Conservation (phyloP, 1,139 yeast species). For the Meyerozyma sp. region DNA sequence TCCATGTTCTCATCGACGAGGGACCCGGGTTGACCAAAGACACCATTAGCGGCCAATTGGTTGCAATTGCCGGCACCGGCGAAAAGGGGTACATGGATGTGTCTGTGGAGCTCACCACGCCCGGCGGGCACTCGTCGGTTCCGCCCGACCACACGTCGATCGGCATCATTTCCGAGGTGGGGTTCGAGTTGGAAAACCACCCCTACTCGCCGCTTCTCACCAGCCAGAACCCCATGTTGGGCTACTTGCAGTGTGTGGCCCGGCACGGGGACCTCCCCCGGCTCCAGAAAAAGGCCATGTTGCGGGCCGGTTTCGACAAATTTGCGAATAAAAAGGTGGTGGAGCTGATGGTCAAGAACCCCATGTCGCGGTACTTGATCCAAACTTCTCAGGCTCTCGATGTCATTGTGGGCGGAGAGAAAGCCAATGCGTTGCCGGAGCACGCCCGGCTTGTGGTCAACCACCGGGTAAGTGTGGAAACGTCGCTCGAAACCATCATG, state of each 20-base stretch:
- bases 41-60: conserved; percentile 22
- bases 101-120: conserved; percentile 42
- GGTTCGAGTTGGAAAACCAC: conserved; percentile 43
- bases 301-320: conserved; percentile 30
- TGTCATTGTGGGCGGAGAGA: conserved; percentile 33
- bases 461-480: conserved; percentile 31
- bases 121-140: conserved; percentile 72
- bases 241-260: conserved; percentile 44
- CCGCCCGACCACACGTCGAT: conserved; percentile 73
- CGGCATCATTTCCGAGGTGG: conserved; percentile 58
- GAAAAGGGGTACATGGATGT: conserved; percentile 65
- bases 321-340: conserved; percentile 26
- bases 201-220: conserved; percentile 43
- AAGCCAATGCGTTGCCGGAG: conserved; percentile 40
- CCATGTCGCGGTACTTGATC: conserved; percentile 21
- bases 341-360: conserved; percentile 11
- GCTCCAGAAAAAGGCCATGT: conserved; percentile 19
- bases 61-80: conserved; percentile 45
- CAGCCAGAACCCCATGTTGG: conserved; percentile 42
- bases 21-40: conserved; percentile 42
- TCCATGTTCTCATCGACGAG: conserved; percentile 61
- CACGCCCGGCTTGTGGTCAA: conserved; percentile 24
- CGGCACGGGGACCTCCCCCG: conserved; percentile 23
- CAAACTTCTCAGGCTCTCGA: conserved; percentile 36
- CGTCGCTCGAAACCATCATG: conserved; percentile 17